Base-by-base conservation (phyloP, 805 yeast species). In the Candida xyloterini region DNA sequence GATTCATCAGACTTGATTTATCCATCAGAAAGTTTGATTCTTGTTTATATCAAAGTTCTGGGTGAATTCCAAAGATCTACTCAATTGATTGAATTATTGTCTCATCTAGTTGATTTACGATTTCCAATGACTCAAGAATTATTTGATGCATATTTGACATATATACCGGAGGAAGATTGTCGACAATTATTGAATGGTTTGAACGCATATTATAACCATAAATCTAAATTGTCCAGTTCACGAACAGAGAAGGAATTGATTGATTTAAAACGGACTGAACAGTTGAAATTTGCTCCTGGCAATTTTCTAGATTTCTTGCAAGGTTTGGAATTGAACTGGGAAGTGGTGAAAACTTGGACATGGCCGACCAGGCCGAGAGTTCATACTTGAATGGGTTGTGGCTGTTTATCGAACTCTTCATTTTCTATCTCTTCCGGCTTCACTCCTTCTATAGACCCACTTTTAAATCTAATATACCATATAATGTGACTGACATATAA, bases 401-500 rank as follows among this genome's bases (percentile, higher is more conserved):
- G 29, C 3, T n/a, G 13, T 18, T 26, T 22, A n/a, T 7, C 30
- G n/a, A 2, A 5, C 11, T 10, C 16, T 21, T n/a, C 20, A 4
- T n/a, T 4, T 4, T 22, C 8, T 13, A 28, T 32, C 18, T 27
- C 45, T 25, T 40, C 16, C 15, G 39, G 8, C 42, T 46, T 1
- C 3, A 14, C 32, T 41, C 53, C 26, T 53, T 53, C 11, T 35
- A 27, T 8, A 47, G 25, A 15, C 20, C 4, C 6, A 6, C 47
- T 47, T 37, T 59, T 55, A 44, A 73, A 67, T 44, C 81, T 55
- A 16, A 78, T 43, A 51, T 70, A 67, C 96, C 96, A 89, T 6
- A 84, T 66, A 3, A 71, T 53, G 42, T 89, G 96, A 36, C 90
- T 79, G 0, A 64, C 16, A 52, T 81, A 81, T 7, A 91, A 81